Conservation (phyloP, 2,329 filamentous ascomycete species). For the Exophiala dermatitidis region DNA sequence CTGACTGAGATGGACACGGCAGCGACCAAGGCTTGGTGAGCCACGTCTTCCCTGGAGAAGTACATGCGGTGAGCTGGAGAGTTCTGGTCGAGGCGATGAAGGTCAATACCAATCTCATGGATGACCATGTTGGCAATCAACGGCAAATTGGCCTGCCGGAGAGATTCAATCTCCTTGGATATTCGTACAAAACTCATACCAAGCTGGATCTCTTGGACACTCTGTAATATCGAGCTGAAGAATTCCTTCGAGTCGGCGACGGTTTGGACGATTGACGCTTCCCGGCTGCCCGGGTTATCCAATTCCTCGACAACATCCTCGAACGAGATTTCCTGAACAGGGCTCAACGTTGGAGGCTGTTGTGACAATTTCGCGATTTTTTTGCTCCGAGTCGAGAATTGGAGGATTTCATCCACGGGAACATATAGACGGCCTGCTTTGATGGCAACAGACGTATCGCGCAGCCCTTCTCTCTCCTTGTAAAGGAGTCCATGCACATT, state of each 20-base stretch:
- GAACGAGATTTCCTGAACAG: constrained; percentile 55
- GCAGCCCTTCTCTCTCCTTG: constrained; percentile 74
- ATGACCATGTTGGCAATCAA: constrained; percentile 81
- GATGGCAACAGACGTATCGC: constrained; percentile 80
- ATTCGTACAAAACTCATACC: constrained; percentile 85
- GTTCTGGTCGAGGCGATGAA: constrained; percentile 83
- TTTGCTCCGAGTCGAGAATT: constrained; percentile 52
- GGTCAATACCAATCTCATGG: constrained; percentile 91
- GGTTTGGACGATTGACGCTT: constrained; percentile 66
- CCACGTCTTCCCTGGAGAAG: constrained; percentile 84
- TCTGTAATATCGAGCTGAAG: constrained; percentile 77
- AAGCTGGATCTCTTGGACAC: constrained; percentile 94
- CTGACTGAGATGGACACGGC: constrained; percentile 89
- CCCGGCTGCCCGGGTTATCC: constrained; percentile 58
- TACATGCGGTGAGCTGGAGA: constrained; percentile 98
- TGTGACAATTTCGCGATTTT: constrained; percentile 34
- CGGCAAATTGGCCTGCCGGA: constrained; percentile 60
- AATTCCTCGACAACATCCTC: constrained; percentile 68
- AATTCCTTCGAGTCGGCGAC: constrained; percentile 93
- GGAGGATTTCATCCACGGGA: constrained; percentile 76
- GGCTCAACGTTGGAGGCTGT: constrained; percentile 32
- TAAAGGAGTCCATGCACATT: constrained; percentile 90
- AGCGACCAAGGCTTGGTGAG: constrained; percentile 86
- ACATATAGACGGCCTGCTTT: constrained; percentile 88
- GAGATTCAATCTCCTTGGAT: constrained; percentile 66